A percentile compares a stretch with the other conserved stretches of the same genome.
phyloP scores from a whole-genome alignment of 495 filamentous ascomycete genomes.

The Aeminium ludgeri region DNA sequence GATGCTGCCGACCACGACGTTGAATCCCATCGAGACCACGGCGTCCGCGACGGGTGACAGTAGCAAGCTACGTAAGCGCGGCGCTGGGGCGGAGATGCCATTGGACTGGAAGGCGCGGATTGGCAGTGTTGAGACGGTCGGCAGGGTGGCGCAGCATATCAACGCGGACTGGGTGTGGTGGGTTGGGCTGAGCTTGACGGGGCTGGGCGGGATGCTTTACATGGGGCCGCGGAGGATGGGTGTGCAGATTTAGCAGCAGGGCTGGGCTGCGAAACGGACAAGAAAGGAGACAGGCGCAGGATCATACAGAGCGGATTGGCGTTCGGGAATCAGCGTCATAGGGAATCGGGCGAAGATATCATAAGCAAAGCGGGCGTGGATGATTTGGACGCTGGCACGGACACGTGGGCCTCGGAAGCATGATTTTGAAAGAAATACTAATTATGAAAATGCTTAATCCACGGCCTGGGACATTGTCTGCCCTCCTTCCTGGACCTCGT shows the following conservation, averaged over 20 bases:
- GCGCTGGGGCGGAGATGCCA: constrained; percentile 17
- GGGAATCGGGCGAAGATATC: too few relatives aligned
- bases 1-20: constrained; percentile 57
- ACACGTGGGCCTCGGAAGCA: too few relatives aligned
- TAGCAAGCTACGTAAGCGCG: constrained; percentile 23
- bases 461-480: too few relatives aligned
- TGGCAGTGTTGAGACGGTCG: constrained; percentile 16
- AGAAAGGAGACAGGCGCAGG: too few relatives aligned
- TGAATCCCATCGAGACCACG: constrained; percentile 29
- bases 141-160: constrained; percentile 26
- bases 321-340: too few relatives aligned
- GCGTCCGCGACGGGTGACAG: constrained; percentile 23
- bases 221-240: constrained; percentile 20
- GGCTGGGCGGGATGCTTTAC: constrained; percentile 39
- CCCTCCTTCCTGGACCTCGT: too few relatives aligned
- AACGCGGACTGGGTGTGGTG: constrained; percentile 50
- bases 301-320: too few relatives aligned
- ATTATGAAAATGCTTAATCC: too few relatives aligned
- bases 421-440: too few relatives aligned
- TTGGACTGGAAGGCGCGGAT: constrained; percentile 25
- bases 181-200: constrained; percentile 52
- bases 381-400: too few relatives aligned
- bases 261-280: too few relatives aligned
- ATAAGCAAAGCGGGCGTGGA: too few relatives aligned
- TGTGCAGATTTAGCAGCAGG: constrained; percentile 6